Evolutionary conservation across 2,329 filamentous ascomycete species (phyloP), one percentile per base, ranked within the genome.

Genomic region (Phialemonium atrogriseum): DNA sequence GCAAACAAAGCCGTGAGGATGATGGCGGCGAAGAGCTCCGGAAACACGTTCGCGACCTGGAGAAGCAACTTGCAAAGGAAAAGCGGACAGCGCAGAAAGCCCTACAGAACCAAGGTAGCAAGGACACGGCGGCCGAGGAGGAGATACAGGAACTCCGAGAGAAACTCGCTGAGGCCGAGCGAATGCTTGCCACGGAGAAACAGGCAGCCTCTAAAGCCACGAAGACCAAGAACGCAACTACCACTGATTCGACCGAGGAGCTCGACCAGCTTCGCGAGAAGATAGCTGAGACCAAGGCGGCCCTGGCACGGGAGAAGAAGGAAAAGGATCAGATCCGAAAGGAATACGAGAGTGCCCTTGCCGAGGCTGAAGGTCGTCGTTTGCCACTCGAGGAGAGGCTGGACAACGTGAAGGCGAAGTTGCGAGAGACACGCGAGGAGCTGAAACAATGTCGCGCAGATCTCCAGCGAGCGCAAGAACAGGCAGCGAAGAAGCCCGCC

Each of bases 351-450:
- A 71, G 73, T 39, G 69, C 72, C 10, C 53, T 75, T 7, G 61
- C 67, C 4, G 77, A 82, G 39, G 71, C 72, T 27, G 73, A 81
- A 26, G 67, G 67, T 6, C 70, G 78, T 40, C 76, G 71, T 32
- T 68, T 77, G 5, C 65, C 75, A 10, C 64, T 87, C 1, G 80
- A 88, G 41, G 77, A 78, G 40, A 83, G 81, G 41, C 58, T 91
- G 11, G 77, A 76, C 32, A 73, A 74, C 13, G 70, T 84, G 49
- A 77, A 77, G 47, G 68, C 69, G 34, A 88, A 87, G 53, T 59
- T 89, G 13, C 75, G 74, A 32, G 66, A 73, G 8, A 70, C 75
- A 0, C 85, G 86, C 39, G 75, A 81, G 19, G 78, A 85, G 48
- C 68, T 91, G 16, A 86, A 84, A 50, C 72, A 80, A 48, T 56